These are phyloP conservation scores for Obelidium mucronatum DNA, from an alignment of 192 early-diverging fungal genomes.

Conservation along the genomic window DNA sequence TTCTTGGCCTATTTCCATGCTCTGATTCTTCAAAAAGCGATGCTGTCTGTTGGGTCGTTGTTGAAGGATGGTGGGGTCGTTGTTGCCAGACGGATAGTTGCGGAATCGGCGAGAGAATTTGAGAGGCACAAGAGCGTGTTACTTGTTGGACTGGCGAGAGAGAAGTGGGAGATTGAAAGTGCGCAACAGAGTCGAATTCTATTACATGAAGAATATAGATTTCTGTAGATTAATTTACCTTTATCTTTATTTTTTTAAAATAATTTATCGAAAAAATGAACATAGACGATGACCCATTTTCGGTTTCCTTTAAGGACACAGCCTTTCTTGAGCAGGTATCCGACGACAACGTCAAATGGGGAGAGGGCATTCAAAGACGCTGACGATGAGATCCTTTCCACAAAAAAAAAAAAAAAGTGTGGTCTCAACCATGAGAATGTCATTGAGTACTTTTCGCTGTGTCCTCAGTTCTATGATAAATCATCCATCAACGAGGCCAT, in stretches of 20 bases:
- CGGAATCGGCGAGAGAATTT: not conserved
- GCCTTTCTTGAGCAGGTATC: conserved; percentile 52
- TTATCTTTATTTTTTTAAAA: too few relatives aligned
- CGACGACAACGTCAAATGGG: not conserved
- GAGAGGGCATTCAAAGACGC: not conserved
- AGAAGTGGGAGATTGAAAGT: conserved; percentile 12
- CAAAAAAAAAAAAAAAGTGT: conserved; percentile 31
- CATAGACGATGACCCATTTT: conserved; percentile 34
- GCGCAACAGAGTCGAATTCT: conserved; percentile 23
- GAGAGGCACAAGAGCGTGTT: not conserved
- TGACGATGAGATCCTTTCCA: not conserved
- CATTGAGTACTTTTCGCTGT: conserved; percentile 54
- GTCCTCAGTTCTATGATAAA: conserved; percentile 58
- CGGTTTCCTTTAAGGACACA: conserved; percentile 60
- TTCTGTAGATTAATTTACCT: too few relatives aligned
- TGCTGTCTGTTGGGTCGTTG: too few relatives aligned
- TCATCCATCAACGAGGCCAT: conserved; percentile 55
- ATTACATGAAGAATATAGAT: conserved; percentile 8
- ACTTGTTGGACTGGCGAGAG: not conserved
- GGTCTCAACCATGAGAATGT: conserved; percentile 53
- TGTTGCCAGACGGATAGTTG: too few relatives aligned
- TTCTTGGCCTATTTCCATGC: conserved; percentile 21
- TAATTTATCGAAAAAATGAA: not conserved
- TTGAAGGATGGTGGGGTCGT: too few relatives aligned
- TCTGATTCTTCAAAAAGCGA: conserved; percentile 4